Conservation (phyloP, 306 rosid genomes). For the Gastrolobium villosum region DNA sequence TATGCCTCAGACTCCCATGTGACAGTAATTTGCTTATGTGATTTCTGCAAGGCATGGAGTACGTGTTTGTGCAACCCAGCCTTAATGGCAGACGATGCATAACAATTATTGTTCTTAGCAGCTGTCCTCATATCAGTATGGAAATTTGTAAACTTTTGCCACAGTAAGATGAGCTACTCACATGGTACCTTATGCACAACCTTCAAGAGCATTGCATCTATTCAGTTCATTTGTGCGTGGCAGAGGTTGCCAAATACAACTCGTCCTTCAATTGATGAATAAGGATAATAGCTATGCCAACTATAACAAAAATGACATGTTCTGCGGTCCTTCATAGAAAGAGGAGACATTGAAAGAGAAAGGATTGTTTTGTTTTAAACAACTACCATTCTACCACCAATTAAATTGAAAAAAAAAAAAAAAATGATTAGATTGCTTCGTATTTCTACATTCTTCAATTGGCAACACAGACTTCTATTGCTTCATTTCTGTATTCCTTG, state of each 20-base stretch:
- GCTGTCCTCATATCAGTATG: constrained; percentile 90
- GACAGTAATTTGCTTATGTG: constrained; percentile 60
- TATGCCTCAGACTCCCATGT: too few relatives aligned
- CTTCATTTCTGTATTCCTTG: neutral
- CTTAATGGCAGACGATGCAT: constrained; percentile 71
- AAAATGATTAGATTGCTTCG: neutral
- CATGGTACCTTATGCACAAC: constrained; percentile 91
- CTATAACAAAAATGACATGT: neutral
- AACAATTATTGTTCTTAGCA: constrained; percentile 77
- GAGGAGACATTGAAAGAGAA: neutral
- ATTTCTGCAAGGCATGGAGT: constrained; percentile 63
- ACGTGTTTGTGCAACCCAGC: constrained; percentile 70
- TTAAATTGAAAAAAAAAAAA: constrained; percentile 8
- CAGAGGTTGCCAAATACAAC: constrained; percentile 76
- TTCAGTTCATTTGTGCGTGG: constrained; percentile 76
- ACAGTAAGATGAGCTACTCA: constrained; percentile 88
- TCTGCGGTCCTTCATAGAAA: neutral
- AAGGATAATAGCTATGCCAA: neutral
- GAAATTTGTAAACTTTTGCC: constrained; percentile 75
- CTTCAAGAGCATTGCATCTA: constrained; percentile 79
- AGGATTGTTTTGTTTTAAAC: neutral
- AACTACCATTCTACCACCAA: too few relatives aligned
- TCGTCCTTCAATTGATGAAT: constrained; percentile 54
- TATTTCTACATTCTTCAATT: constrained; percentile 3
- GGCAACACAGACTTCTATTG: neutral